A percentile compares a stretch with the other conserved stretches of the same genome.
Conservation (phyloP, 1,284 basidiomycete genomes). For the Anthracocystis panici-leucophaei region DNA sequence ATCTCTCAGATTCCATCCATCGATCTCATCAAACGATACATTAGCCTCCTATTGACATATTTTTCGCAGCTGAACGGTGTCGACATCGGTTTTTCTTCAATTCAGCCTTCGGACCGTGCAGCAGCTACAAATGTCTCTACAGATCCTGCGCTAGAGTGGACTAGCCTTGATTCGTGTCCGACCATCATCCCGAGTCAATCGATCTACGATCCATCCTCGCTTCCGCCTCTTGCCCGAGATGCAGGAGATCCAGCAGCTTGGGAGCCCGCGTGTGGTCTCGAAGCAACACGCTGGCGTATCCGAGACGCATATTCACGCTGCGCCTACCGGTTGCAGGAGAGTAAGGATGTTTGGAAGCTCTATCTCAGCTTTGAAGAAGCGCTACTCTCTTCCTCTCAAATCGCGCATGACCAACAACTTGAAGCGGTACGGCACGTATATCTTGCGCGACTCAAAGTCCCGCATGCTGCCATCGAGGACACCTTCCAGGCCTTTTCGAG, state of each 20-base stretch:
- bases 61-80: slow-evolving; percentile 21
- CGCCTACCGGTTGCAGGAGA: slow-evolving; percentile 48
- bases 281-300: slow-evolving; percentile 30
- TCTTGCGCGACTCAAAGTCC: slow-evolving; percentile 53
- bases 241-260: background rate
- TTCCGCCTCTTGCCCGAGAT: slow-evolving; percentile 11
- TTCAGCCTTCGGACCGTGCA: background rate
- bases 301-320: slow-evolving; percentile 47
- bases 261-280: slow-evolving; percentile 23
- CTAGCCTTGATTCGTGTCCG: slow-evolving; percentile 37
- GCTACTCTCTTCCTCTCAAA: slow-evolving; percentile 13
- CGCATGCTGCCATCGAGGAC: slow-evolving; percentile 48
- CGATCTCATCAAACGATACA: slow-evolving; percentile 38
- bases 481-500: slow-evolving; percentile 59
- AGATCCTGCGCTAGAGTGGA: slow-evolving; percentile 39
- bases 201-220: slow-evolving; percentile 22
- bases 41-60: slow-evolving; percentile 31
- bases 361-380: slow-evolving; percentile 55
- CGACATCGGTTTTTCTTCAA: background rate
- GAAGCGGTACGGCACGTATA: slow-evolving; percentile 55
- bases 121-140: background rate
- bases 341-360: slow-evolving; percentile 53
- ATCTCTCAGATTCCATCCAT: slow-evolving; percentile 16
- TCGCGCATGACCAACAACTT: slow-evolving; percentile 28
- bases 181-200: slow-evolving; percentile 12